Percentiles rank a stretch among this genome's conserved stretches.
These are phyloP conservation scores for Saccharomyces pastorianus DNA, from an alignment of 1,139 yeast species.

Conservation along the genomic window DNA sequence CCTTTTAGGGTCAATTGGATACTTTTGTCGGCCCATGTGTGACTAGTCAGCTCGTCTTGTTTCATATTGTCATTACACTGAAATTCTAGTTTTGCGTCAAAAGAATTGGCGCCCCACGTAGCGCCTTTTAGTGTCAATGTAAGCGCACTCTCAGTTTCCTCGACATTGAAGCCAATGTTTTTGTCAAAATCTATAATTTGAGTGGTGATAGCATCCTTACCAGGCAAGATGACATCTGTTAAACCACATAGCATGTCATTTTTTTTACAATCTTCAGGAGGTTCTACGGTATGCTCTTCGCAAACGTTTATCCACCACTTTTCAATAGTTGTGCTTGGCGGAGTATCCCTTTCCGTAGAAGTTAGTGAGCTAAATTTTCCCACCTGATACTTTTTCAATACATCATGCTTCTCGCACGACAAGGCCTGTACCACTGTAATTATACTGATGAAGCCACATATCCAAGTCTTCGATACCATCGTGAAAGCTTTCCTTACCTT, in stretches of 20 bases:
- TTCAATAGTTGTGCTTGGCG: conserved; percentile 60
- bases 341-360: conserved; percentile 46
- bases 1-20: conserved; percentile 23
- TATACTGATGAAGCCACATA: not conserved
- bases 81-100: conserved; percentile 47
- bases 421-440: conserved; percentile 8
- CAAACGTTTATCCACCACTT: conserved; percentile 72
- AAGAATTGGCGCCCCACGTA: conserved; percentile 60
- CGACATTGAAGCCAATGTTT: conserved; percentile 10
- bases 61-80: conserved; percentile 41
- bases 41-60: conserved; percentile 28
- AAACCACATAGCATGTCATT: conserved; percentile 68
- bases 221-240: conserved; percentile 44
- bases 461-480: not conserved
- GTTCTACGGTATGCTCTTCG: conserved; percentile 36
- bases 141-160: conserved; percentile 25
- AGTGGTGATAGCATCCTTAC: conserved; percentile 26
- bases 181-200: conserved; percentile 24
- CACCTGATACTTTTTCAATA: conserved; percentile 21
- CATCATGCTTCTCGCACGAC: conserved; percentile 19
- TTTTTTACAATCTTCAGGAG: conserved; percentile 46
- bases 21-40: conserved; percentile 20
- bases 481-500: not conserved
- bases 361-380: conserved; percentile 8
- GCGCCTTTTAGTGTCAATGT: conserved; percentile 44